Base-by-base conservation (phyloP, 2,329 filamentous ascomycete species). In the Coniochaeta prunicola region DNA sequence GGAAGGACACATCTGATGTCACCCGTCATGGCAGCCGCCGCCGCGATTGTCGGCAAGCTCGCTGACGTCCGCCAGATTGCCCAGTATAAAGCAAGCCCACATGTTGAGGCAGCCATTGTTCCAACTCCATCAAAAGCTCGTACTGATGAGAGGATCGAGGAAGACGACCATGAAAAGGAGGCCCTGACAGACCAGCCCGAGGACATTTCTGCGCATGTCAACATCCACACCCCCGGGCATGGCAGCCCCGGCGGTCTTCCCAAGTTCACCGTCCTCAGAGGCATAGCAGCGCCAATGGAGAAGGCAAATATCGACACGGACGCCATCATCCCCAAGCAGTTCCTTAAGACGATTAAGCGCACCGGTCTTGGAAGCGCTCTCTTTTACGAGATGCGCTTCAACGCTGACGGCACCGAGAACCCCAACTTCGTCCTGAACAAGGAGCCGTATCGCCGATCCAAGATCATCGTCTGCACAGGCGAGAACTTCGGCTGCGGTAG, bases 281-380 rank as follows among this genome's bases (percentile, higher is more conserved):
- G 93, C 59, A 88, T 93, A 64, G 91, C 92, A 1, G 94, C 92
- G 12, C 91, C 91, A 2, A 78, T 99, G 74, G 90, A 96, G 62
- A 86, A 89, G 67, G 82, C 89, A 65, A 99, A 99, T 73, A 87
- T 97, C 67, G 94, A 99, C 77, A 99, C 94, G n/a, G 94, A 99
- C 69, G 93, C 93, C 70, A 97, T 97, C 75, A 99, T 99, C 66
- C 94, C 94, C 64, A 99, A 99, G 77, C 94, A 99, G 73, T 99
- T 97, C 79, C 84, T 99, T 64, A 99, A 97, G 80, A 99, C 94
- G 42, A 97, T 97, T 77, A 97, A 97, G 83, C 91, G 94, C 60
- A 96, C 93, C 1, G 94, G 94, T 64, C 89, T 99, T 10, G 92
- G 92, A 60, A 83, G 79, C 26, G 93, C 93, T 40, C 85, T 96